Conservation (phyloP, 768 basidiomycete species). For the Leccinum truebloodii region DNA sequence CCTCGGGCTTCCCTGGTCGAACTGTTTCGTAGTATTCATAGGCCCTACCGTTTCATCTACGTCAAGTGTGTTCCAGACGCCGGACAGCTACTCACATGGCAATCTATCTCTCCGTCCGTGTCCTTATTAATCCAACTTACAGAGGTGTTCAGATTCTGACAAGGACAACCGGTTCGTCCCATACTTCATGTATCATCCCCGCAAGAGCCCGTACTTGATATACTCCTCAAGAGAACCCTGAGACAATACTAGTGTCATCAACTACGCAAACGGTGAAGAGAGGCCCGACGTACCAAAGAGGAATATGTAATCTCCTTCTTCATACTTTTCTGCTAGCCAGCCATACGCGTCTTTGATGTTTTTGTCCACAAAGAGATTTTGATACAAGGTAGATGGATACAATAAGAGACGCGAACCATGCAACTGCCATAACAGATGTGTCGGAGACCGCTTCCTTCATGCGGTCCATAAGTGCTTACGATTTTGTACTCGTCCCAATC, state of each 20-base stretch:
- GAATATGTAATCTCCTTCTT: background rate
- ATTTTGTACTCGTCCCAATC: background rate
- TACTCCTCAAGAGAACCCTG: background rate
- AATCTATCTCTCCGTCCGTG: background rate
- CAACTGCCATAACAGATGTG: background rate
- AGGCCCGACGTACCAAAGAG: background rate
- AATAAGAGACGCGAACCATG: background rate
- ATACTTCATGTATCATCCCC: background rate
- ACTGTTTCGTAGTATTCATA: background rate
- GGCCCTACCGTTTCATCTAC: background rate
- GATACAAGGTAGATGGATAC: background rate
- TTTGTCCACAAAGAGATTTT: background rate
- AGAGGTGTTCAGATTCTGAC: no score
- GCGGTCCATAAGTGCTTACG: background rate
- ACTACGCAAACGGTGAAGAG: background rate
- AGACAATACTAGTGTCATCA: background rate
- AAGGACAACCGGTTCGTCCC: no score
- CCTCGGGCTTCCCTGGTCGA: background rate
- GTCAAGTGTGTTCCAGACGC: background rate
- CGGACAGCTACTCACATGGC: background rate
- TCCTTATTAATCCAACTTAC: background rate
- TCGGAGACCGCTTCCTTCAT: background rate
- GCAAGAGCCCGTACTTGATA: background rate
- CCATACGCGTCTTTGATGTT: background rate
- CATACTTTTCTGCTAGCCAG: background rate